Percentiles rank a stretch among this genome's conserved stretches.
phyloP scores from a whole-genome alignment of 192 early-diverging fungal genomes.

The Mortierella alpina region DNA sequence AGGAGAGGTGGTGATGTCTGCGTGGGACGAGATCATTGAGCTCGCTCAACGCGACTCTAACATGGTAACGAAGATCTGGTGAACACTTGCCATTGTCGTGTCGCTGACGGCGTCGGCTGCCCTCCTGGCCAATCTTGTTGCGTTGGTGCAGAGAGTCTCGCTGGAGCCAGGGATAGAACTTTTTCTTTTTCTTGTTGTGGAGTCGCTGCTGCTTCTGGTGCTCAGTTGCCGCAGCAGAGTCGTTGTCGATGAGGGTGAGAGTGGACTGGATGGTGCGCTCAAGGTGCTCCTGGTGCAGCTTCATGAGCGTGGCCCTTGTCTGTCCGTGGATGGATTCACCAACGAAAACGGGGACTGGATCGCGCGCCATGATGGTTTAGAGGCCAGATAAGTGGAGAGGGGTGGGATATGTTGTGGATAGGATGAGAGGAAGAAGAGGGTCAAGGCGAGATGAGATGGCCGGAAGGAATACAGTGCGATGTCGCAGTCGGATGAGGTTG shows the following conservation, averaged over 20 bases:
- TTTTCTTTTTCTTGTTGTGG: slow-evolving; percentile 51
- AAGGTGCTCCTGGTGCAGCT: slow-evolving; percentile 34
- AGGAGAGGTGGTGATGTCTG: background rate
- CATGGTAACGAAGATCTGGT: no score
- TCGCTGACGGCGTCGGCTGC: slow-evolving; percentile 60
- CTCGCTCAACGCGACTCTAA: background rate
- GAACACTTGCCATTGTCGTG: slow-evolving; percentile 65
- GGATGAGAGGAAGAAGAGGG: background rate
- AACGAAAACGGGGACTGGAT: slow-evolving; percentile 15
- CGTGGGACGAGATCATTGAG: background rate
- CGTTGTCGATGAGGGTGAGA: slow-evolving; percentile 31
- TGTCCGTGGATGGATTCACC: slow-evolving; percentile 48
- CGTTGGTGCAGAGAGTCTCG: slow-evolving; percentile 55
- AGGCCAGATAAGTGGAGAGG: background rate
- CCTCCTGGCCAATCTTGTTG: slow-evolving; percentile 59
- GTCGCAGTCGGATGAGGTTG: background rate
- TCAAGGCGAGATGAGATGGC: background rate
- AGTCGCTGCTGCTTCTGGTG: slow-evolving; percentile 14
- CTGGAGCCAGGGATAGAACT: slow-evolving; percentile 44
- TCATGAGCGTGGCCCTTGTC: slow-evolving; percentile 25
- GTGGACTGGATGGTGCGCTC: slow-evolving; percentile 34
- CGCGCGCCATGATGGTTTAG: slow-evolving; percentile 32
- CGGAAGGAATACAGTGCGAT: background rate
- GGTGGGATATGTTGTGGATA: background rate
- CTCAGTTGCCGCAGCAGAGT: background rate